Percentiles rank a stretch among this genome's conserved stretches.
Conservation (phyloP, 768 basidiomycete species). For the Kwoniella mangroviensis region DNA sequence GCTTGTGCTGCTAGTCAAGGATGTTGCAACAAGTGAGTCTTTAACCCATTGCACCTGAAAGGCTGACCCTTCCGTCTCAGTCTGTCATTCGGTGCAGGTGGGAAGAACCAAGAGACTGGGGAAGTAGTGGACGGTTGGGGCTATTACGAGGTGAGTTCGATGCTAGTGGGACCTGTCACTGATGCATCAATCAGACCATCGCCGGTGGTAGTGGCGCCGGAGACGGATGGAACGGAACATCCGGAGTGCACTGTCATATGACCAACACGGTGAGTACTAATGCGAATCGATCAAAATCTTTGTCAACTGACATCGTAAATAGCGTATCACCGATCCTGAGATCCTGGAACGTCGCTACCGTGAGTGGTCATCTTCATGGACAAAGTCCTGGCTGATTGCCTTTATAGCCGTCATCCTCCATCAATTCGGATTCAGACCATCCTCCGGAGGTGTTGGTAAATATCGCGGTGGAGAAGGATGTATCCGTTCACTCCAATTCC, state of each 20-base stretch:
- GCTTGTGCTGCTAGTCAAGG: conserved; percentile 93
- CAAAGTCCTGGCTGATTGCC: not conserved
- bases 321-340: conserved; percentile 70
- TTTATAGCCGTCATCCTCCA: conserved; percentile 73
- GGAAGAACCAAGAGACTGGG: conserved; percentile 64
- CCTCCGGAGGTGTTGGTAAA: conserved; percentile 43
- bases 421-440: conserved; percentile 63
- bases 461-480: conserved; percentile 47
- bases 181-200: conserved; percentile 21
- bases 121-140: conserved; percentile 61
- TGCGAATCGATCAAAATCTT: not conserved
- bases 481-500: conserved; percentile 47
- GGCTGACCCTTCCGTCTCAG: conserved; percentile 61
- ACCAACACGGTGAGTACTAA: conserved; percentile 30
- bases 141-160: conserved; percentile 68
- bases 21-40: conserved; percentile 71
- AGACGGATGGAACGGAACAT: conserved; percentile 46
- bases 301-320: not conserved
- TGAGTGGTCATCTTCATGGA: conserved; percentile 17
- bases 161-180: not conserved
- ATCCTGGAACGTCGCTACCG: conserved; percentile 89
- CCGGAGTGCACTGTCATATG: conserved; percentile 38
- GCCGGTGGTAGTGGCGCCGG: conserved; percentile 46
- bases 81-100: conserved; percentile 84
- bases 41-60: not conserved